Evolutionary conservation across 352 stramenopile genomes (phyloP), one percentile per base, ranked within the genome.

Genomic region (Globisporangium nagaii): DNA sequence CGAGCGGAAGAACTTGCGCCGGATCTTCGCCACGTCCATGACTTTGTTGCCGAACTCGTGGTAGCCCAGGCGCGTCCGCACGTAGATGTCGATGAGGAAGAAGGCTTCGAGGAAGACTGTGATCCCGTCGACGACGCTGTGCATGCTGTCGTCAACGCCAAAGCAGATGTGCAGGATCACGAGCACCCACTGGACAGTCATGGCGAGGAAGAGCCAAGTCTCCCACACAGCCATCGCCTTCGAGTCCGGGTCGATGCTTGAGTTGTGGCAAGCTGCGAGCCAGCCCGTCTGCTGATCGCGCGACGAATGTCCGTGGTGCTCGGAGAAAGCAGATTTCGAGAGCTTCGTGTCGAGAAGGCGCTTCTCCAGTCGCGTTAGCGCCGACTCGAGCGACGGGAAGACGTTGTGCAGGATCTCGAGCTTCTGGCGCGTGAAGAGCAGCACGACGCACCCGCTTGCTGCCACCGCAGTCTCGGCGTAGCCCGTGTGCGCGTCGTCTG

Each of bases 31-130:
- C 3, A 56, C 17, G 41, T 79, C 59, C 64, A 79, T 73, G 30
- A 83, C 63, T 39, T 83, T 85, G 68, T 80, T 82, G 27, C 75
- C 72, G 47, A 73, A 84, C 32, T 68, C 66, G 40, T 79, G 66
- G 25, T 66, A 82, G 0, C 75, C 73, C 1, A 77, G 48, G 2
- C 71, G 58, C n/a, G 55, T 64, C 9, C 75, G 66, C 24, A 86
- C 39, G 25, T 68, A 70, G 9, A 86, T 44, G 30, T 86, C 75
- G 4, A 75, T 20, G 7, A 79, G 42, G 42, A 81, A 84, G 1
- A 70, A 70, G 2, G 54, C 9, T 52, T 84, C 73, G 5, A 84
- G 53, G 28, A 73, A 43, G 2, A 74, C 51, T 0, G 66, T 69
- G 2, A 66, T 53, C 12, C 51, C 44, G 32, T 77, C 74, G 0